phyloP scores from a whole-genome alignment of 495 filamentous ascomycete species.

The Staphylotrichum longicolle region DNA sequence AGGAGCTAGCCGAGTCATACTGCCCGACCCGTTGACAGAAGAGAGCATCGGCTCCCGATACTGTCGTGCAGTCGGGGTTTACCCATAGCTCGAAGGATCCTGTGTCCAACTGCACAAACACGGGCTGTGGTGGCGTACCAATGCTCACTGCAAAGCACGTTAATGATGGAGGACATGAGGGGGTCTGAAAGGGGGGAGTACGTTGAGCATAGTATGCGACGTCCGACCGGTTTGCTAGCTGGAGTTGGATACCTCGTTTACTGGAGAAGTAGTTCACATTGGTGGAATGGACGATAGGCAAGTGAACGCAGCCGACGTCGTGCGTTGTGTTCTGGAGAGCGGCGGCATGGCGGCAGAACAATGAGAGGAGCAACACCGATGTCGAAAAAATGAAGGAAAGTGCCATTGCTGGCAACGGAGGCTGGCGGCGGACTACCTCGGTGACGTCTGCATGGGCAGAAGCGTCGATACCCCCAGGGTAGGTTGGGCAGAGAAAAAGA shows the following conservation, averaged over 20 bases:
- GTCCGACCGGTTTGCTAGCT: conserved; percentile 48
- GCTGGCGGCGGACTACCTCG: conserved; percentile 23
- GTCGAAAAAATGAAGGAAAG: conserved; percentile 31
- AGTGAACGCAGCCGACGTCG: conserved; percentile 39
- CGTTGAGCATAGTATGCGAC: conserved; percentile 51
- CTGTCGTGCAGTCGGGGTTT: conserved; percentile 46
- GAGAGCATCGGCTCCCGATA: conserved; percentile 36
- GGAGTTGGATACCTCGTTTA: conserved; percentile 41
- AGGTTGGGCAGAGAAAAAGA: conserved; percentile 14
- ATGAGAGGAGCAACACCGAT: conserved; percentile 33
- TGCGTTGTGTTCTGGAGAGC: conserved; percentile 22
- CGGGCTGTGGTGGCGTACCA: conserved; percentile 46
- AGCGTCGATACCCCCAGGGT: background rate
- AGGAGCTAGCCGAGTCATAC: conserved; percentile 41
- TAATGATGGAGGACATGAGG: conserved; percentile 15
- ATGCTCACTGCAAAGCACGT: conserved; percentile 42
- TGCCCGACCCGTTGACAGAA: conserved; percentile 45
- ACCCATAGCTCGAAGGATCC: conserved; percentile 54
- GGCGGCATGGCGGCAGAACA: conserved; percentile 27
- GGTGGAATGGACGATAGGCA: conserved; percentile 49
- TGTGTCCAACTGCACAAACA: conserved; percentile 50
- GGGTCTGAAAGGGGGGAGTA: conserved; percentile 19
- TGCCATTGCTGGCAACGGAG: conserved; percentile 42
- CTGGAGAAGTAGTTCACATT: conserved; percentile 42
- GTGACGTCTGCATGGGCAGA: conserved; percentile 35